Percentiles rank a stretch among this genome's conserved stretches.
These are phyloP conservation scores for Termitomyces sp. DNA, from an alignment of 768 basidiomycete genomes.

Conservation along the genomic window DNA sequence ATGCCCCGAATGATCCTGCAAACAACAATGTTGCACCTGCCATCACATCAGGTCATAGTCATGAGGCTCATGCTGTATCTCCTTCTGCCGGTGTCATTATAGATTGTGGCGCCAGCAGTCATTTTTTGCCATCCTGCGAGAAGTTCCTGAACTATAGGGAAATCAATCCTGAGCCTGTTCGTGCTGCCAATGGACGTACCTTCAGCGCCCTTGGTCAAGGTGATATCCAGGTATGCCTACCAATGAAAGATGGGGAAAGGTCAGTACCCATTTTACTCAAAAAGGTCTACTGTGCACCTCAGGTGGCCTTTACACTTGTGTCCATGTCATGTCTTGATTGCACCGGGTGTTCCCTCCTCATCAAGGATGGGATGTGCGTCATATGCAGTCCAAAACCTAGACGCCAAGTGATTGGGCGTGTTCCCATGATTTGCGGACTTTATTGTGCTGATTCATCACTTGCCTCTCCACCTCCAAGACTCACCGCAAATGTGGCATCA, in stretches of 20 bases:
- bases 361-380: conserved; percentile 18
- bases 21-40: no score
- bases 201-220: conserved; percentile 2
- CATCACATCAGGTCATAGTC: no score
- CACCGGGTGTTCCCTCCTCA: conserved; percentile 13
- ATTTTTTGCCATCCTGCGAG: no score
- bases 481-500: conserved; percentile 1
- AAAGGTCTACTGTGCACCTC: conserved; percentile 7
- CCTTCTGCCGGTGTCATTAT: no score
- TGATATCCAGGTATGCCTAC: background rate
- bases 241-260: background rate
- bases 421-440: conserved; percentile 22
- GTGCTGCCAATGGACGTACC: conserved; percentile 5
- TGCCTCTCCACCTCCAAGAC: conserved; percentile 2
- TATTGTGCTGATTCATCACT: conserved; percentile 16
- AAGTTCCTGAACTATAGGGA: no score
- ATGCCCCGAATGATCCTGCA: no score
- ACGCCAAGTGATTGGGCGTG: conserved; percentile 14
- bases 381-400: conserved; percentile 14
- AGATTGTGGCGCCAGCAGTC: no score
- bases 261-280: background rate
- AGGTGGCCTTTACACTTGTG: conserved; percentile 21
- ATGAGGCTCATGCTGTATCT: no score
- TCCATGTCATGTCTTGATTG: conserved; percentile 19
- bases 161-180: conserved; percentile 6